Evolutionary conservation across 1,284 basidiomycete genomes (phyloP), one percentile per base, ranked within the genome.

Genomic region (Pseudomicrostroma phylloplanum): DNA sequence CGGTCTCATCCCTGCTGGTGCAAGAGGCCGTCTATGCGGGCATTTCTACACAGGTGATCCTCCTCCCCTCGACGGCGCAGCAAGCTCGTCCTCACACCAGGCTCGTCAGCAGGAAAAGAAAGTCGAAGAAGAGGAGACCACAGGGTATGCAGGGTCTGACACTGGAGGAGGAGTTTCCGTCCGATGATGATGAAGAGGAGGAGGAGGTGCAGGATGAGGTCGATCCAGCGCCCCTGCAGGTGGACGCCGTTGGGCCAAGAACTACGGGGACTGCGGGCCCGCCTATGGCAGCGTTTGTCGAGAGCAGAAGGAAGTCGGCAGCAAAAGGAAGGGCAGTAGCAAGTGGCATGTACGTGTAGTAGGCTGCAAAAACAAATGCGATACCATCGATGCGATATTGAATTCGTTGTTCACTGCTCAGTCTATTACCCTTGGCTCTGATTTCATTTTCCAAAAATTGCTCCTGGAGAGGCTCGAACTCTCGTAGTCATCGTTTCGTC

Each of bases 121-220:
- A 21, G 43, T n/a, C 15, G 43, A 48, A 48, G 43, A 48, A 48
- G 15, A 48, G 12, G 12, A 48, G 12, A 21, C 12, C 43, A 48
- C 21, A 17, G 21, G 43, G 43, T 12, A 21, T 17, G 43, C 21
- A 17, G 21, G 43, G 17, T 6, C 43, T 48, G 15, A 21, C 6
- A 4, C 43, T 48, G 6, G 43, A 48, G 43, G 43, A 48, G 21
- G 43, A 48, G 43, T 48, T 48, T 48, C 43, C 43, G 21, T 48
- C 43, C 12, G 43, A 48, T 48, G 43, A 48, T 4, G 43, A 48
- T n/a, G 43, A 48, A 48, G 43, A 48, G 17, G 43, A 17, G 17
- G 15, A 17, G 43, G 43, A 17, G 21, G 17, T 13, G 15, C 43
- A 48, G 21, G 43, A 48, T n/a, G 43, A 48, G 43, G 43, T 21